Base-by-base conservation (phyloP, 768 basidiomycete genomes). In the Rhizopogon vulgaris region DNA sequence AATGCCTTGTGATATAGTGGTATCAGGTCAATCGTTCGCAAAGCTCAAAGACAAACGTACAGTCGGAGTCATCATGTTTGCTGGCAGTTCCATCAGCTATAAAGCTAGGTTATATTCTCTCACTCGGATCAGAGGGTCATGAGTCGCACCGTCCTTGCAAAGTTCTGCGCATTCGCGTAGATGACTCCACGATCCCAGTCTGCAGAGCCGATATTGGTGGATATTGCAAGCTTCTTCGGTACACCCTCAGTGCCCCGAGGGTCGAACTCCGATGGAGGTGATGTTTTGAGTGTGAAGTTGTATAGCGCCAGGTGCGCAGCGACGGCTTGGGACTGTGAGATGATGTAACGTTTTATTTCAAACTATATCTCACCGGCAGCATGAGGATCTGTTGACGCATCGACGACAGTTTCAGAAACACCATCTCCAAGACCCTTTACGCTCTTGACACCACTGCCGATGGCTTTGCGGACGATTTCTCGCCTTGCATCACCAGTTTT, bases 51-150 rank as follows among this genome's bases (percentile, higher is more conserved):
- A 43, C 28, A 6, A 48, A 64, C 76, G 40, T 59, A 85, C 85
- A 12, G 89, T 90, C 8, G 90, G 91, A 2, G 90, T 92, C 74
- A 90, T 72, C 67, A 92, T 80, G 65, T 94, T 94, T 1, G 81
- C 90, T 48, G 92, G 92, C 5, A 88, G 70, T 68, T 94, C 92
- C 82, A 81, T 85, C 42, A 94, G 75, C 86, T 90, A 41, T 14
- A 27, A 34, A 52, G 38, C 38, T 34, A 22, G 46, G n/a, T 34
- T 22, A 42, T 48, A 41, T 9, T 34, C 25, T 38, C 17, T 1
- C 11, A 34, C 3, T 15, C 3, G 25, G 11, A 48, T n/a, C n/a
- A 22, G 25, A 17, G 49, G 17, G 38, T 37, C 14, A 41, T 41
- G 46, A 11, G 53, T 22, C 76, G 51, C 65, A 86, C 86, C 38